Evolutionary conservation across 176 grass and related monocot species (phyloP).

Genomic region (Aegilops bicornis): DNA sequence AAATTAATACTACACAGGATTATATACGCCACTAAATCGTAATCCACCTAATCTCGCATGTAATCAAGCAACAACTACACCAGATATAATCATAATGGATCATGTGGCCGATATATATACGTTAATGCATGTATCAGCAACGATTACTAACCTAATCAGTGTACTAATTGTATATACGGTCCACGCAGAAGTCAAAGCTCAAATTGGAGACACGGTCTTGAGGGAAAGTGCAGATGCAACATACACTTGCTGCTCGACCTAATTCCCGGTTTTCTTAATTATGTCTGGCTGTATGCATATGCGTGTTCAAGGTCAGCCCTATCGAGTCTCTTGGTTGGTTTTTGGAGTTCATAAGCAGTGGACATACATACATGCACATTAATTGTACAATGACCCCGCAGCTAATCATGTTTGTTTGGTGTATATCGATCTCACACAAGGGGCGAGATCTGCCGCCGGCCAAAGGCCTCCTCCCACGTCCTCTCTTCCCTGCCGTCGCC

Average conservation of each 20-base stretch:
- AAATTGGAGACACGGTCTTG: not conserved
- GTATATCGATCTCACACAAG: not conserved
- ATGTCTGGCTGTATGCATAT: not conserved
- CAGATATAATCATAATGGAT: not conserved
- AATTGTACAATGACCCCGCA: not conserved
- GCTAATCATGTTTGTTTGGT: not conserved
- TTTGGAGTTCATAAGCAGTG: not conserved
- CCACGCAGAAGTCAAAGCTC: not conserved
- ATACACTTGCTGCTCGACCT: not conserved
- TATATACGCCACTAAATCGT: not conserved
- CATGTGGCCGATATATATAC: not conserved
- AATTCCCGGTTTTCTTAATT: not conserved
- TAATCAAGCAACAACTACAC: not conserved
- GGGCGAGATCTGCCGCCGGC: too few species aligned
- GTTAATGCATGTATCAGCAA: not conserved
- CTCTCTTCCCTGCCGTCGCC: too few species aligned
- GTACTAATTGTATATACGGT: constrained; percentile 8
- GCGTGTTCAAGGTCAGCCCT: constrained; percentile 4
- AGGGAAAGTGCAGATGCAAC: not conserved
- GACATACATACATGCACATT: not conserved
- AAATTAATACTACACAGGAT: too few species aligned
- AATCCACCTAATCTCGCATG: not conserved
- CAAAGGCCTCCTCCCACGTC: too few species aligned
- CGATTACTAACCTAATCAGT: not conserved
- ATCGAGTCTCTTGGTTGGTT: not conserved